These are phyloP conservation scores for Cicer bijugum DNA, from an alignment of 306 rosid species.

Conservation along the genomic window DNA sequence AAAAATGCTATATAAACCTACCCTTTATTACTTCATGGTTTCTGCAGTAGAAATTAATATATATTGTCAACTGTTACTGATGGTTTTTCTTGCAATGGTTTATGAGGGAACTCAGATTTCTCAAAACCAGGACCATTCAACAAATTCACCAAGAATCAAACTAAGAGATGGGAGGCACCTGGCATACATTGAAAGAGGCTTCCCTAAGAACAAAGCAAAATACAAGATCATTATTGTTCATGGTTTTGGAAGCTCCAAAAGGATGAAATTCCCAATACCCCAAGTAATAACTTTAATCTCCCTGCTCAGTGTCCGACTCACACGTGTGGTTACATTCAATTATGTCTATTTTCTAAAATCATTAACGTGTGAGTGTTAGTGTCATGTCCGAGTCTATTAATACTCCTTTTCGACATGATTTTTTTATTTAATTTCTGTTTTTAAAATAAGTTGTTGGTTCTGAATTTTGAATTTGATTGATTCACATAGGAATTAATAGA, in stretches of 20 bases:
- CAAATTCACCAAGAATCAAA: constrained; percentile 57
- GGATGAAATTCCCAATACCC: constrained; percentile 55
- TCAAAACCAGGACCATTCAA: constrained; percentile 41
- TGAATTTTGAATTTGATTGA: constrained; percentile 3
- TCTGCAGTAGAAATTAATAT: constrained; percentile 8
- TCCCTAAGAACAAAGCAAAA: constrained; percentile 57
- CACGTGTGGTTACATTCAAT: too few species aligned
- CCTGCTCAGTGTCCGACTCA: too few species aligned
- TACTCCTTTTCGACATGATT: neutral
- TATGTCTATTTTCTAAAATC: too few species aligned
- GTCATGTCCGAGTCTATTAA: neutral
- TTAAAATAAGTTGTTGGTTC: constrained; percentile 28
- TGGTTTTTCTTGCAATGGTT: constrained; percentile 59
- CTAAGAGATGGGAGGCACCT: constrained; percentile 70
- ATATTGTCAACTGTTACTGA: constrained; percentile 37
- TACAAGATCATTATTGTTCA: constrained; percentile 57
- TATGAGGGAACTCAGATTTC: constrained; percentile 59
- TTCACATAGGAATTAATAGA: constrained; percentile 67
- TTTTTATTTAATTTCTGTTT: constrained; percentile 6
- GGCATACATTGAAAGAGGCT: constrained; percentile 65
- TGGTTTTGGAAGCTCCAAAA: constrained; percentile 68
- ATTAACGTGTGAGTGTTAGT: too few species aligned
- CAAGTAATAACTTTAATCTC: constrained; percentile 32
- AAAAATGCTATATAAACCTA: constrained; percentile 22
- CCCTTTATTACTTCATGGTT: constrained; percentile 43